Base-by-base conservation (phyloP, 139 green algal species). In the Helicosporidium sp. region DNA sequence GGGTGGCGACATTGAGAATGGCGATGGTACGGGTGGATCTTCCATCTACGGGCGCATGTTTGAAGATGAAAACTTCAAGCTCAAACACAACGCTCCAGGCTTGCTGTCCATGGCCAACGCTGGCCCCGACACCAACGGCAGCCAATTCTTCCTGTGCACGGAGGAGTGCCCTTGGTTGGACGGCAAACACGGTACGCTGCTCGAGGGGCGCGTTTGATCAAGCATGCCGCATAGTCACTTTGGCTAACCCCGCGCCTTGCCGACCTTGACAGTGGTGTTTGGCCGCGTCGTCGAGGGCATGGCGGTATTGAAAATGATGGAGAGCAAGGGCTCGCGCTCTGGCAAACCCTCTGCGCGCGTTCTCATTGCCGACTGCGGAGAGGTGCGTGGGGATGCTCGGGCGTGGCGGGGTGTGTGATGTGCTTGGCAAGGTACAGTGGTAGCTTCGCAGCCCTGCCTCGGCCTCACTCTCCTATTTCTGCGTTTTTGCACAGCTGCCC, bases 171-270 rank as follows among this genome's bases (percentile, higher is more conserved):
- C 84, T 0, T 81, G 66, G 54, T 63, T 94, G 22, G 84, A 93
- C 53, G 83, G 76, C 43, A 96, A 96, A 78, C 87, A 97, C 60
- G 62, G 85, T 10, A 81, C 91, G 17, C n/a, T n/a, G n/a, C n/a
- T n/a, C n/a, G n/a, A n/a, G n/a, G n/a, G n/a, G n/a, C n/a, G n/a
- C n/a, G n/a, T n/a, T n/a, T n/a, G n/a, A n/a, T n/a, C n/a, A n/a
- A n/a, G n/a, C n/a, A n/a, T n/a, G n/a, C n/a, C n/a, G n/a, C n/a
- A n/a, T n/a, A n/a, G n/a, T n/a, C n/a, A n/a, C n/a, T n/a, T n/a
- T n/a, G n/a, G n/a, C n/a, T n/a, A n/a, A n/a, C n/a, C n/a, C n/a
- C n/a, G n/a, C n/a, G n/a, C n/a, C n/a, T n/a, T n/a, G n/a, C n/a
- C n/a, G n/a, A n/a, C n/a, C n/a, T n/a, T n/a, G n/a, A n/a, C 62